phyloP scores from a whole-genome alignment of 176 grass and related monocot species.

The Phoenix dactylifera region DNA sequence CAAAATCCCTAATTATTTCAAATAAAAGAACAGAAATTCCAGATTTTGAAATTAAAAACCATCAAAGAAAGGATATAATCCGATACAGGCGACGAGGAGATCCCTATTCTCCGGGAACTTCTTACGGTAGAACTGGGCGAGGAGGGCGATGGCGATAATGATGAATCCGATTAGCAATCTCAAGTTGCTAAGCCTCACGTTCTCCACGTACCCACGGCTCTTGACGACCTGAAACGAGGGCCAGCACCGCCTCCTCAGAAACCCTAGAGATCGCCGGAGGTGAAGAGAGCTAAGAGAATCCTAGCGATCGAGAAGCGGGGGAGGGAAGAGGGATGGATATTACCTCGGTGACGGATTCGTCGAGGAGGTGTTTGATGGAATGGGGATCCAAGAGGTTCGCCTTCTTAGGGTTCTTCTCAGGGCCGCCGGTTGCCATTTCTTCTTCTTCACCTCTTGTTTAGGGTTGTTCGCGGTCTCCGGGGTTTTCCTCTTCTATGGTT shows the following conservation, averaged over 20 bases:
- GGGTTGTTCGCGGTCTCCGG: too few species aligned
- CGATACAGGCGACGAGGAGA: constrained; percentile 78
- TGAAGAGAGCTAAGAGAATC: constrained; percentile 3
- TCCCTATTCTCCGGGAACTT: constrained; percentile 95
- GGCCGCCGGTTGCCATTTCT: constrained; percentile 28
- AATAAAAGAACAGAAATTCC: not conserved
- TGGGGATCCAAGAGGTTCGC: constrained; percentile 59
- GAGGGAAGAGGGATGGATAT: not conserved
- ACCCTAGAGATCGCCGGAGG: not conserved
- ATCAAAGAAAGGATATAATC: constrained; percentile 68
- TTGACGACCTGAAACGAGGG: constrained; percentile 49
- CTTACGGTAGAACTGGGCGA: constrained; percentile 97
- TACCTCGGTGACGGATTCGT: constrained; percentile 69
- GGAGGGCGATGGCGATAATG: constrained; percentile 75
- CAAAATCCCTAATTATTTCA: not conserved
- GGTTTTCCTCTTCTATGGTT: too few species aligned
- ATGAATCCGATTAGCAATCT: constrained; percentile 65
- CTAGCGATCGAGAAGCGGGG: not conserved
- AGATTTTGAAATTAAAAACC: not conserved
- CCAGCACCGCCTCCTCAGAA: not conserved
- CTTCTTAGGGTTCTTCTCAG: constrained; percentile 44
- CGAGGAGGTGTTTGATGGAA: constrained; percentile 78
- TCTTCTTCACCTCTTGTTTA: not conserved
- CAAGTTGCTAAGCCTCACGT: constrained; percentile 76
- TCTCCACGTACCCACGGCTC: constrained; percentile 70